Evolutionary conservation across 169 alveolate species (phyloP).

Genomic region (Plasmodium berghei): DNA sequence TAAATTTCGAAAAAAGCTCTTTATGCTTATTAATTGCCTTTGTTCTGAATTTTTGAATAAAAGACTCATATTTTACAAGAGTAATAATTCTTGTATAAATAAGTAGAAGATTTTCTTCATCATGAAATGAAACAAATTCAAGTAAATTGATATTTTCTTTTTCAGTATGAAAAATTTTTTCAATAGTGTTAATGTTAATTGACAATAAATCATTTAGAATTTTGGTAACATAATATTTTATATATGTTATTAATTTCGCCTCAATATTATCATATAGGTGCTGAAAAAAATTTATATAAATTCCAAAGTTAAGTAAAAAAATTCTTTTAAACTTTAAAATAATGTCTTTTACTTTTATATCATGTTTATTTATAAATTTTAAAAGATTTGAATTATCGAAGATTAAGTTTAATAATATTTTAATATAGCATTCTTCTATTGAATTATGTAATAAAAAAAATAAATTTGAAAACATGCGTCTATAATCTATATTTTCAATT

Average conservation of each 20-base stretch:
- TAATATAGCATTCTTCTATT: conserved; percentile 55
- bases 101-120: conserved; percentile 28
- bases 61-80: conserved; percentile 44
- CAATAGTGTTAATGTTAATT: conserved; percentile 25
- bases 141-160: conserved; percentile 24
- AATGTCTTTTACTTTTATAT: conserved; percentile 40
- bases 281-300: conserved; percentile 52
- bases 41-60: conserved; percentile 25
- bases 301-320: conserved; percentile 63
- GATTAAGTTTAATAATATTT: conserved; percentile 34
- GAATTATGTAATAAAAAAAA: conserved; percentile 41
- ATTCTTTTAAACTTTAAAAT: conserved; percentile 46
- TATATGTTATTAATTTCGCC: conserved; percentile 25
- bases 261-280: conserved; percentile 67
- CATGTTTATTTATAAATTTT: conserved; percentile 36
- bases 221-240: conserved; percentile 49
- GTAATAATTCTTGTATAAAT: conserved; percentile 47
- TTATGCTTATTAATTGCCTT: conserved; percentile 4
- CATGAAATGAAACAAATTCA: conserved; percentile 38
- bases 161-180: conserved; percentile 26
- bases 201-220: conserved; percentile 50
- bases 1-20: conserved; percentile 13
- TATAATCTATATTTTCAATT: conserved; percentile 43
- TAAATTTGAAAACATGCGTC: conserved; percentile 46
- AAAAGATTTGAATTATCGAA: conserved; percentile 12